Percentiles rank a stretch among this genome's conserved stretches.
Conservation (phyloP, 495 filamentous ascomycete genomes). For the Stereocaulon alpinum region DNA sequence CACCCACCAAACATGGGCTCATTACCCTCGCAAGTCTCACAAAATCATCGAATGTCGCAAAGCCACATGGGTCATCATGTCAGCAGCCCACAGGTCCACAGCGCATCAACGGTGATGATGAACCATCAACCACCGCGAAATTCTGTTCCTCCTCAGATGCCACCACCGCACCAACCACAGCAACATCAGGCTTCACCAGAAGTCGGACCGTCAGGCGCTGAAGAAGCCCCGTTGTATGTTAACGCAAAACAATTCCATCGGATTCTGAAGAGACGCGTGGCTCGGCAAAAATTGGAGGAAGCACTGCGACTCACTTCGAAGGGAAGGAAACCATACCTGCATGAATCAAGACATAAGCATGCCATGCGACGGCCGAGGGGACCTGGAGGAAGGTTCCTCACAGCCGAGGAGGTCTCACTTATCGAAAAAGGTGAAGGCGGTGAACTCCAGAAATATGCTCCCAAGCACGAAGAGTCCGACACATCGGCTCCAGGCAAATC, state of each 20-base stretch:
- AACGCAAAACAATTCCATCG: slow-evolving; percentile 99
- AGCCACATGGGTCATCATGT: slow-evolving; percentile 42
- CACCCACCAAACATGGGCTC: slow-evolving; percentile 42
- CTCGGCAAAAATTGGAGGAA: slow-evolving; percentile 88
- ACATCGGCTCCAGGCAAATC: slow-evolving; percentile 22
- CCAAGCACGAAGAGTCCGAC: slow-evolving; percentile 26
- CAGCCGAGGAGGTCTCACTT: slow-evolving; percentile 90
- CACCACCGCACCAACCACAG: slow-evolving; percentile 42
- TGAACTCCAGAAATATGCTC: slow-evolving; percentile 24
- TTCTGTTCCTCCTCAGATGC: slow-evolving; percentile 39
- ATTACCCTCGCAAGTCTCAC: slow-evolving; percentile 40
- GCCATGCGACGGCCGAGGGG: slow-evolving; percentile 94
- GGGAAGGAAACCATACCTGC: slow-evolving; percentile 91
- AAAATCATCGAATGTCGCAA: slow-evolving; percentile 36
- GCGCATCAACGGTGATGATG: slow-evolving; percentile 39
- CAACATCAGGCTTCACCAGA: slow-evolving; percentile 76
- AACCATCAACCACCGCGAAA: slow-evolving; percentile 38
- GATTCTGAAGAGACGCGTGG: slow-evolving; percentile 87
- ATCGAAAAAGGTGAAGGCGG: slow-evolving; percentile 54
- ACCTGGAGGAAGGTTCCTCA: slow-evolving; percentile 93
- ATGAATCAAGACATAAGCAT: slow-evolving; percentile 98
- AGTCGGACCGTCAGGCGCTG: slow-evolving; percentile 60
- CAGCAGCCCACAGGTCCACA: slow-evolving; percentile 37
- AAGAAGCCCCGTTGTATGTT: slow-evolving; percentile 93
- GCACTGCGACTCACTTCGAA: slow-evolving; percentile 84